phyloP scores from a whole-genome alignment of 1,139 yeast species.

The Pichia sorboxylosa region DNA sequence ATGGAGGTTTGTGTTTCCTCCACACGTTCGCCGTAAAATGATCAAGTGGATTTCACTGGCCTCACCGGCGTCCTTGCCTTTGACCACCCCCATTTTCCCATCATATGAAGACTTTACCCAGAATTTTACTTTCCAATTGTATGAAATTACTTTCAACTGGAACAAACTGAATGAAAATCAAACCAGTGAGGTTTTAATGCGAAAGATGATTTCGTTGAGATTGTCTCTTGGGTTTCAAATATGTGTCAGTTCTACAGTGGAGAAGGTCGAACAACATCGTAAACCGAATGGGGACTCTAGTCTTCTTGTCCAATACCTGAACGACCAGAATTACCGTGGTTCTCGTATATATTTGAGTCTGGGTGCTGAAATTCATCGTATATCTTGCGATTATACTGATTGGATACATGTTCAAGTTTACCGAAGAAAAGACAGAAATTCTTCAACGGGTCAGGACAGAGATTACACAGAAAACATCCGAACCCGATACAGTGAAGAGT shows the following conservation, averaged over 20 bases:
- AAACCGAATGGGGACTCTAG: conserved; percentile 48
- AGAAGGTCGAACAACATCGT: conserved; percentile 50
- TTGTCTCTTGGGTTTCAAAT: conserved; percentile 84
- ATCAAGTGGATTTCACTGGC: conserved; percentile 90
- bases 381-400: conserved; percentile 59
- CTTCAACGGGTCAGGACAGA: conserved; percentile 17
- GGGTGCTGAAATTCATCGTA: conserved; percentile 76
- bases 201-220: conserved; percentile 80
- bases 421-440: conserved; percentile 20
- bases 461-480: conserved; percentile 49
- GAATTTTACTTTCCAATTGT: conserved; percentile 47
- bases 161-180: conserved; percentile 41
- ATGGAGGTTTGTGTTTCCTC: conserved; percentile 86
- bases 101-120: conserved; percentile 49
- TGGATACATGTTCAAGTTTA: conserved; percentile 71
- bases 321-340: conserved; percentile 37
- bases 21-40: conserved; percentile 46
- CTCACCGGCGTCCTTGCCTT: conserved; percentile 87
- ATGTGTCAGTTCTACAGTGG: conserved; percentile 59
- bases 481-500: conserved; percentile 66
- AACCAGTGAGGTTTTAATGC: conserved; percentile 53
- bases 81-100: conserved; percentile 71
- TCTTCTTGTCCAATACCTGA: conserved; percentile 33
- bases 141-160: conserved; percentile 48
- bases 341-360: conserved; percentile 61